These are phyloP conservation scores for Glaciozyma antarctica DNA, from an alignment of 768 basidiomycete species.

Conservation along the genomic window DNA sequence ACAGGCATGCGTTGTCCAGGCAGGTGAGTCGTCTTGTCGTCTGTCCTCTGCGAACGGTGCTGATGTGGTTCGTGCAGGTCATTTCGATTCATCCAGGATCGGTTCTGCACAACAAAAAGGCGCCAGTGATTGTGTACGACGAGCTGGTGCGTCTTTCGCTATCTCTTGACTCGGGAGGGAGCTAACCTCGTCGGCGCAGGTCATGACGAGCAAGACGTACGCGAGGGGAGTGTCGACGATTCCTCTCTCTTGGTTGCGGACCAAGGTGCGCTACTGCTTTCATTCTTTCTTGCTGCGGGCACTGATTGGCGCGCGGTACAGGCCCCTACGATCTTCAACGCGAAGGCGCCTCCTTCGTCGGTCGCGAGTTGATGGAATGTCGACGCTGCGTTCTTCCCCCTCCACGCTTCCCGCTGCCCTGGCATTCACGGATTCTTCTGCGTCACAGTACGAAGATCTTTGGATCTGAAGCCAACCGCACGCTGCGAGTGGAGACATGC, in stretches of 20 bases:
- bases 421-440: too few relatives aligned
- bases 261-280: neutral
- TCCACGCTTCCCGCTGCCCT: too few relatives aligned
- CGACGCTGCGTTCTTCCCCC: too few relatives aligned
- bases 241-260: slow-evolving; percentile 49
- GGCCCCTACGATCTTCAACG: neutral
- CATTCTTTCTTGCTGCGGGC: neutral
- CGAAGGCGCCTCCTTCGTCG: neutral
- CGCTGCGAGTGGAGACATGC: too few relatives aligned
- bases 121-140: slow-evolving; percentile 80
- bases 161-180: neutral
- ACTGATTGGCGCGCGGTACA: neutral
- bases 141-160: slow-evolving; percentile 56
- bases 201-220: slow-evolving; percentile 74
- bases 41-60: neutral
- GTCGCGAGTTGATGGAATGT: too few relatives aligned
- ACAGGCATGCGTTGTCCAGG: slow-evolving; percentile 53
- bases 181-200: slow-evolving; percentile 40
- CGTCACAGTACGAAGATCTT: too few relatives aligned
- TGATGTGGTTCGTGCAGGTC: slow-evolving; percentile 39
- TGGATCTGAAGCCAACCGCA: too few relatives aligned
- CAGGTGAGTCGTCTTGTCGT: slow-evolving; percentile 35
- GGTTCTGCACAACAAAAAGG: slow-evolving; percentile 65
- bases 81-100: slow-evolving; percentile 91
- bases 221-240: slow-evolving; percentile 84